These are phyloP conservation scores for Kwoniella shivajii DNA, from an alignment of 1,284 basidiomycete genomes.

Conservation along the genomic window DNA sequence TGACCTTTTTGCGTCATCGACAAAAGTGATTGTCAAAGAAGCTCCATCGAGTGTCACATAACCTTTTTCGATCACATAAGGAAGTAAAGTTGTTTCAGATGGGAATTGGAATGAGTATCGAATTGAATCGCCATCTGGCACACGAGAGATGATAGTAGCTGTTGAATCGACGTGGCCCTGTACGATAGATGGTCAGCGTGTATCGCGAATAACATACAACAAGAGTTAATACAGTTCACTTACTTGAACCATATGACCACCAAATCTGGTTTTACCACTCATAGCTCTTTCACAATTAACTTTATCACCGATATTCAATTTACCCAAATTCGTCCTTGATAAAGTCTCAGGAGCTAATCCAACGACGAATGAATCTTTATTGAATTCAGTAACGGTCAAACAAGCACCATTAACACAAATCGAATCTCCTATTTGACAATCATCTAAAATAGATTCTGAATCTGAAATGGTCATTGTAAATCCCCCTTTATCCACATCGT, in stretches of 20 bases:
- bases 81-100: conserved; percentile 66
- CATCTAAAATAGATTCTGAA: conserved; percentile 74
- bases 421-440: conserved; percentile 92
- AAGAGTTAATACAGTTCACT: conserved; percentile 25
- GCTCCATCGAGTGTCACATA: conserved; percentile 95
- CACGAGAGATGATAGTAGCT: conserved; percentile 68
- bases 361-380: conserved; percentile 78
- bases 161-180: conserved; percentile 94
- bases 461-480: conserved; percentile 82
- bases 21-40: conserved; percentile 85
- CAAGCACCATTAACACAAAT: conserved; percentile 85
- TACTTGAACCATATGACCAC: conserved; percentile 97
- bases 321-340: conserved; percentile 85
- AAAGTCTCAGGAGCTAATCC: conserved; percentile 96
- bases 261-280: conserved; percentile 87
- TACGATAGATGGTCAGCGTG: too few species aligned
- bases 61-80: conserved; percentile 92
- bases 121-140: conserved; percentile 82
- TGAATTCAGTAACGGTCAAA: conserved; percentile 86
- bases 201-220: background rate
- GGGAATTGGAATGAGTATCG: conserved; percentile 77
- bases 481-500: conserved; percentile 59
- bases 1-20: conserved; percentile 65
- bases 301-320: conserved; percentile 74
- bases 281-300: conserved; percentile 96